phyloP scores from a whole-genome alignment of 2,329 filamentous ascomycete species.

The Aspergillus piperis region DNA sequence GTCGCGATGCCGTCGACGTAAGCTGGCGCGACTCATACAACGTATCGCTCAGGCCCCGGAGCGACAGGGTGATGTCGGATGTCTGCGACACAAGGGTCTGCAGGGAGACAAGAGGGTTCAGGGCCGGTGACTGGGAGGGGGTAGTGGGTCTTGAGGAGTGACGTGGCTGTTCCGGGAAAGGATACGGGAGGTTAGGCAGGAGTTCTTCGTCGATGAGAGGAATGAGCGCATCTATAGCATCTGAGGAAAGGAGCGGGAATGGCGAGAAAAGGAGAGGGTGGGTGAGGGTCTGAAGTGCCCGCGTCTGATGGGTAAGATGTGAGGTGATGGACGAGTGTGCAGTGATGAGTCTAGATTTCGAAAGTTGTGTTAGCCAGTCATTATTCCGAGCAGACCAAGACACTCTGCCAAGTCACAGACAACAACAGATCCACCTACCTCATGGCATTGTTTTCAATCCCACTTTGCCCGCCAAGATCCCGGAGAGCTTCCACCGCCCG shows the following conservation, averaged over 20 bases:
- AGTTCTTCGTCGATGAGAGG: conserved; percentile 58
- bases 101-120: conserved; percentile 63
- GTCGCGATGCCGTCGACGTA: conserved; percentile 75
- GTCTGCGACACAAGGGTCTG: conserved; percentile 70
- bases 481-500: conserved; percentile 54
- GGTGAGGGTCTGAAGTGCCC: conserved; percentile 59
- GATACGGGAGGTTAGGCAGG: conserved; percentile 53
- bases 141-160: conserved; percentile 32
- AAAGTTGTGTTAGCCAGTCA: conserved; percentile 9
- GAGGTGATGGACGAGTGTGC: conserved; percentile 60
- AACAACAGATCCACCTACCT: conserved; percentile 40
- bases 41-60: conserved; percentile 85
- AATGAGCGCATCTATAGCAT: conserved; percentile 58
- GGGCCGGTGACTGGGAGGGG: conserved; percentile 31
- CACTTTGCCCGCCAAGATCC: conserved; percentile 57
- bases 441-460: conserved; percentile 58
- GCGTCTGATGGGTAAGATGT: conserved; percentile 63
- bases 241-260: conserved; percentile 54
- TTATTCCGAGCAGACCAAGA: neutral
- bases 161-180: conserved; percentile 35
- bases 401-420: neutral
- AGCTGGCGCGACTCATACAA: conserved; percentile 93
- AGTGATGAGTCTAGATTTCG: conserved; percentile 53
- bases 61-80: conserved; percentile 71
- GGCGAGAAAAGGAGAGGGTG: conserved; percentile 61